Evolutionary conservation across 2,329 filamentous ascomycete species (phyloP).

Genomic region (Ophiocordyceps polyrhachis-furcata): DNA sequence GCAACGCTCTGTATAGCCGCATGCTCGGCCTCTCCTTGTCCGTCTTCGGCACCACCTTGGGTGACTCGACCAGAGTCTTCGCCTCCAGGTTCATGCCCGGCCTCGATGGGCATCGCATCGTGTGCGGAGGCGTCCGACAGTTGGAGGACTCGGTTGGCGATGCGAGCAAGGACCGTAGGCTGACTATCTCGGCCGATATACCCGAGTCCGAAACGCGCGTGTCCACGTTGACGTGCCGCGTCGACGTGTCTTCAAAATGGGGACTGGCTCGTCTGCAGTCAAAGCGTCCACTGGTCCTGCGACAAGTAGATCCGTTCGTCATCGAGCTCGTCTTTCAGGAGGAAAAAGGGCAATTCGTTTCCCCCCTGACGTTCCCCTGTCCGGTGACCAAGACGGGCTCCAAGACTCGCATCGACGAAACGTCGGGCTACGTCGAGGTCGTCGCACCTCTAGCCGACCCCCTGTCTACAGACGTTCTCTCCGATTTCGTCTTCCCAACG

Average conservation of each 20-base stretch:
- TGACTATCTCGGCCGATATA: slow-evolving; percentile 13
- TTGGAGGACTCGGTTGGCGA: slow-evolving; percentile 6
- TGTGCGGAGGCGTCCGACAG: slow-evolving; percentile 7
- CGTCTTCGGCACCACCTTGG: slow-evolving; percentile 14
- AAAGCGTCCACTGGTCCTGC: slow-evolving; percentile 17
- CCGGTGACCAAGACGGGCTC: slow-evolving; percentile 17
- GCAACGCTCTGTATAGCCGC: slow-evolving; percentile 6
- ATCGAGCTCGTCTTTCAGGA: slow-evolving; percentile 22
- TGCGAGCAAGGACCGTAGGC: slow-evolving; percentile 6
- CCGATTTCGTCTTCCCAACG: slow-evolving; percentile 19
- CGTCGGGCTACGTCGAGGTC: slow-evolving; percentile 25
- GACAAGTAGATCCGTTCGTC: slow-evolving; percentile 19
- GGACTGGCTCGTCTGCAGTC: slow-evolving; percentile 19
- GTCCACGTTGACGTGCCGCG: slow-evolving; percentile 17
- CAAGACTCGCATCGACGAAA: slow-evolving; percentile 23
- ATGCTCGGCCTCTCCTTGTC: slow-evolving; percentile 10
- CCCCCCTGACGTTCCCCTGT: slow-evolving; percentile 19
- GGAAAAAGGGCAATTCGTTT: slow-evolving; percentile 7
- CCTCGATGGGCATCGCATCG: slow-evolving; percentile 10
- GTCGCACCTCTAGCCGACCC: slow-evolving; percentile 15
- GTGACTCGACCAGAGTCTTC: slow-evolving; percentile 13
- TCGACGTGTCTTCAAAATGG: slow-evolving; percentile 17
- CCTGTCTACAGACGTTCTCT: slow-evolving; percentile 7
- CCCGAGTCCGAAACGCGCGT: slow-evolving; percentile 12
- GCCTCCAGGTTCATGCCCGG: slow-evolving; percentile 19